Base-by-base conservation (phyloP, 805 yeast genomes). In the Teunomyces tritomae region DNA sequence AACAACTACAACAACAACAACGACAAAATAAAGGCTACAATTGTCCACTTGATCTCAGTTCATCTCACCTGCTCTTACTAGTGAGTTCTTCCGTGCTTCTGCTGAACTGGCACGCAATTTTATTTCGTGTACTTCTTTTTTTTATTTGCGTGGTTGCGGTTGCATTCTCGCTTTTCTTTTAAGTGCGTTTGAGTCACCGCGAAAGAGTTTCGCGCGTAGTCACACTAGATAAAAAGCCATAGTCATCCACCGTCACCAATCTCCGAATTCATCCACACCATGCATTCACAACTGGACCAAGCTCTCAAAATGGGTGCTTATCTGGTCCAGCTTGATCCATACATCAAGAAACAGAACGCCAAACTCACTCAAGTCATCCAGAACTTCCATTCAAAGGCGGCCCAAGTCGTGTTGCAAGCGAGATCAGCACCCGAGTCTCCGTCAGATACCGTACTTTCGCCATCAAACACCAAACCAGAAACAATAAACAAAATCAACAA, bases 331-430 rank as follows among this genome's bases (percentile, higher is more conserved):
- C 39, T 47, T 29, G 56, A 53, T 32, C 46, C 50, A 27, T 48
- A 48, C 28, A 40, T 43, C 27, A 47, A 48, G 47, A 54, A 55
- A 46, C 57, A 69, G 49, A 64, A 63, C 47, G 57, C 68, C 39
- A 73, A 73, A 52, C 61, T 71, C 39, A 57, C 65, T 10, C 77
- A 73, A 57, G 74, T 78, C 52, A 71, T 77, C 28, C 77, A 81
- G 61, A 83, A 81, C 67, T 86, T 84, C 74, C 85, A 84, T 56
- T 62, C 78, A 39, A 84, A 84, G 58, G 71, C 87, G 1, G 80
- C 84, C 14, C 79, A 81, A 51, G 70, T 84, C 14, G 74, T 86
- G 5, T 63, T 77, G 33, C 79, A 77, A 47, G 65, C 84, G 4
- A 65, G 83, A 49, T 52, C 68, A 1, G 52, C 53, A 4, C 53